Evolutionary conservation across 164 flowering plant genomes (phyloP), one percentile per base, ranked within the genome.

Genomic region (Hamamelis virginiana): DNA sequence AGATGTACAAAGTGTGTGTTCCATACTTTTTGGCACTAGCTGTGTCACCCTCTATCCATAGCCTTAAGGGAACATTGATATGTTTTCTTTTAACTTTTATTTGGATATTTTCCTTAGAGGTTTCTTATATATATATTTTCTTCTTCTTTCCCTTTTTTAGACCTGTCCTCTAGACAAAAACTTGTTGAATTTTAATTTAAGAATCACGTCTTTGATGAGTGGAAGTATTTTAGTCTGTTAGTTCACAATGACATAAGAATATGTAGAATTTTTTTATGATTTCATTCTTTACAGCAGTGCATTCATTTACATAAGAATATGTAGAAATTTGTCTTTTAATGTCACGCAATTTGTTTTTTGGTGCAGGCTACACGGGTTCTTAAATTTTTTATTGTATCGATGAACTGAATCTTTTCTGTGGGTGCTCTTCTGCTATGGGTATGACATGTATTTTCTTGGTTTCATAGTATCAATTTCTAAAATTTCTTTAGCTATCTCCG

Each of bases 31-130:
- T 91, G 50, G 92, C 96, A 9, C 71, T 95, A 56, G 65, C 76
- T 60, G 82, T 87, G 64, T 84, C 92, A 28, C 91, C 97, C 11
- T 65, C 86, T 62, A 89, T 86, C 25, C 90, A 81, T 67, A 77
- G 96, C 81, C 89, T 92, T 59, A 97, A 95, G 75, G 98, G 98
- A 28, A 87, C 97, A 14, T 76, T 95, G 79, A 73, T 91, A 85
- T 58, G 77, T 67, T 70, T 43, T 0, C 45, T 62, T 18, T 18
- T 23, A 25, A n/a, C n/a, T n/a, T n/a, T n/a, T 13, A 13, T 46
- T 26, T 33, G 5, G 57, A 52, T 21, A 1, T 21, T 19, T 44
- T 8, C 27, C 4, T 28, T 15, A 16, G 11, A 44, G 26, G n/a
- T 45, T 23, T 63, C 8, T 23, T 27, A 18, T 43, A 13, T n/a